Conservation (phyloP, 2,329 filamentous ascomycete species). For the Colletotrichum nymphaeae region DNA sequence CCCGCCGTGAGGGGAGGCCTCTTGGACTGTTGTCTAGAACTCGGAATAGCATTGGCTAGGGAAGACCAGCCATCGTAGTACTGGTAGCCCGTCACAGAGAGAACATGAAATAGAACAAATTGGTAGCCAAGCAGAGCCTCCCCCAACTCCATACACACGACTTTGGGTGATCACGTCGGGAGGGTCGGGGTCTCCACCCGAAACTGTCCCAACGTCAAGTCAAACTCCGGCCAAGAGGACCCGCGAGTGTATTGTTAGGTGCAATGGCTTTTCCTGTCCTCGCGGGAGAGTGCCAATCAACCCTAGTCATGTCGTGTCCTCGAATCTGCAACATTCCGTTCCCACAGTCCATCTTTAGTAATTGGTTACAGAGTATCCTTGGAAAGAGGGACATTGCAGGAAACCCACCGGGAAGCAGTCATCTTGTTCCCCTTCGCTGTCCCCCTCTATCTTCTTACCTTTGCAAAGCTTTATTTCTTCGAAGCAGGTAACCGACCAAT, state of each 20-base stretch:
- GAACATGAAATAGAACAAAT: neutral
- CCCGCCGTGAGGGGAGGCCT: neutral
- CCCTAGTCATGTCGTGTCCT: neutral
- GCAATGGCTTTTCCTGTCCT: neutral
- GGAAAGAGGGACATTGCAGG: neutral
- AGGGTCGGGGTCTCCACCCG: conserved; percentile 14
- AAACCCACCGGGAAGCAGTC: neutral
- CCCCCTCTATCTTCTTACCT: neutral
- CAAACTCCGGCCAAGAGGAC: neutral
- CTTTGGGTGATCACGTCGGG: neutral
- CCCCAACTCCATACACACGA: neutral
- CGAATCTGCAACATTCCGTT: neutral
- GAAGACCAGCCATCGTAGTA: neutral
- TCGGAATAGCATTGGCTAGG: neutral
- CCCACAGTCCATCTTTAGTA: neutral
- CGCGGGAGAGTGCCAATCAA: too few relatives aligned
- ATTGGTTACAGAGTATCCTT: neutral
- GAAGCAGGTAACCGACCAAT: neutral
- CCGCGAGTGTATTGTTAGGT: neutral
- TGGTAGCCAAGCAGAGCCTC: conserved; percentile 28
- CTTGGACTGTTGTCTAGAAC: too few relatives aligned
- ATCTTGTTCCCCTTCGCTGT: neutral
- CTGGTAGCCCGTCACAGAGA: neutral
- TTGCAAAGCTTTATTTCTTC: neutral
- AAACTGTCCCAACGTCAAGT: conserved; percentile 31